Evolutionary conservation across 805 yeast species (phyloP).

Genomic region (Wickerhamiella azymoides): DNA sequence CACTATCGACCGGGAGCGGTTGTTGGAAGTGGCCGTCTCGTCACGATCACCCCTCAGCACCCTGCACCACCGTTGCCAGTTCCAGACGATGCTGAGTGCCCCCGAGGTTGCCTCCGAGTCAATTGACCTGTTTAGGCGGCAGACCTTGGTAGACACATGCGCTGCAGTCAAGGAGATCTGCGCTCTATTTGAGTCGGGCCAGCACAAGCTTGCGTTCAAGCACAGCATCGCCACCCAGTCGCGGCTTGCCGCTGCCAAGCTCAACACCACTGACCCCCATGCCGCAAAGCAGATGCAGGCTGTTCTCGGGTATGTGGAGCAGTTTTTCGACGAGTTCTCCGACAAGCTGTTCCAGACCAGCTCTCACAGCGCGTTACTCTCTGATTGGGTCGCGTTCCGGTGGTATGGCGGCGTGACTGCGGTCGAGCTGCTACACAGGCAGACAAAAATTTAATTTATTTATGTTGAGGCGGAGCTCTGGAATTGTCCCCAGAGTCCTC

Average conservation of each 20-base stretch:
- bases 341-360: slow-evolving; percentile 5
- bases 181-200: background rate
- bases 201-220: background rate
- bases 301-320: background rate
- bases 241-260: background rate
- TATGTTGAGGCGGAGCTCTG: too few relatives aligned
- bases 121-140: background rate
- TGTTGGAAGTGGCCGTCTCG: background rate
- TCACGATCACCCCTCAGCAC: slow-evolving; percentile 4
- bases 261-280: background rate
- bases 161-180: background rate
- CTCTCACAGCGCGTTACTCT: background rate
- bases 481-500: too few relatives aligned
- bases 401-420: background rate
- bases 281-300: background rate
- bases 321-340: slow-evolving; percentile 4
- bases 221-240: background rate
- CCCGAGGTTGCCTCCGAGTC: background rate
- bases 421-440: background rate
- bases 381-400: background rate
- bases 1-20: background rate
- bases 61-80: slow-evolving; percentile 2
- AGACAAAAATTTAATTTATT: background rate
- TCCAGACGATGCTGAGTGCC: background rate
- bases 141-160: background rate